Percentiles rank a stretch among this genome's conserved stretches.
Evolutionary conservation across 2,329 filamentous ascomycete genomes (phyloP).

Genomic region (Dactylonectria macrodidyma): DNA sequence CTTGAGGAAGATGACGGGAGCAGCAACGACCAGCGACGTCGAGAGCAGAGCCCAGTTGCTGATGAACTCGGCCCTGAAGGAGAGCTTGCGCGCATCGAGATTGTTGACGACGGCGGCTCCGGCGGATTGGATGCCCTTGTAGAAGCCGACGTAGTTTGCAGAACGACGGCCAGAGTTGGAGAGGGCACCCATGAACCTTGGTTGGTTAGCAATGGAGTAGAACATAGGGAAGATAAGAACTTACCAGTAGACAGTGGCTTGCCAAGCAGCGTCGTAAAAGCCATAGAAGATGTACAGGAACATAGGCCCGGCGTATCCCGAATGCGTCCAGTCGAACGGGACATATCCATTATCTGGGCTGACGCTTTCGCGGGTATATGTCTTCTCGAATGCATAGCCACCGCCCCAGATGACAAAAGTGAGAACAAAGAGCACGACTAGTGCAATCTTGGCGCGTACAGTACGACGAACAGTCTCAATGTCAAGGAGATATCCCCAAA

Average conservation of each 20-base stretch:
- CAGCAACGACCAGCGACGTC: conserved; percentile 81
- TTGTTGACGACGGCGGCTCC: conserved; percentile 71
- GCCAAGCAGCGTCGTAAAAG: conserved; percentile 91
- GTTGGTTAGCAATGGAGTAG: conserved; percentile 47
- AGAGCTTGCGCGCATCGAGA: conserved; percentile 54
- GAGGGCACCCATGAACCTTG: conserved; percentile 90
- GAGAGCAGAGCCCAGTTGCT: conserved; percentile 81
- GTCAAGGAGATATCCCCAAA: conserved; percentile 83
- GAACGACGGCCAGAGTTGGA: conserved; percentile 94
- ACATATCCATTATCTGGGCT: conserved; percentile 21
- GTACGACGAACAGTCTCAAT: conserved; percentile 71
- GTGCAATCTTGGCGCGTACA: conserved; percentile 76
- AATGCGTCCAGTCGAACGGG: conserved; percentile 74
- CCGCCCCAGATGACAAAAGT: conserved; percentile 88
- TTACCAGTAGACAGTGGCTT: conserved; percentile 93
- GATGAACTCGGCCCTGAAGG: conserved; percentile 81
- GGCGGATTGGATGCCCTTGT: conserved; percentile 85
- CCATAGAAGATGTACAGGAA: conserved; percentile 94
- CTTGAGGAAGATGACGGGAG: conserved; percentile 83
- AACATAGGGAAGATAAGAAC: conserved; percentile 61
- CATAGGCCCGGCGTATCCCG: conserved; percentile 81
- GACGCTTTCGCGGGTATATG: conserved; percentile 41
- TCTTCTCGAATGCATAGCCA: conserved; percentile 81
- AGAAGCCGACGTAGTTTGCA: conserved; percentile 93
- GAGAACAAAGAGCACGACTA: conserved; percentile 73